These are phyloP conservation scores for Anisodus acutangulus DNA, from an alignment of 257 asterid species.

Conservation along the genomic window DNA sequence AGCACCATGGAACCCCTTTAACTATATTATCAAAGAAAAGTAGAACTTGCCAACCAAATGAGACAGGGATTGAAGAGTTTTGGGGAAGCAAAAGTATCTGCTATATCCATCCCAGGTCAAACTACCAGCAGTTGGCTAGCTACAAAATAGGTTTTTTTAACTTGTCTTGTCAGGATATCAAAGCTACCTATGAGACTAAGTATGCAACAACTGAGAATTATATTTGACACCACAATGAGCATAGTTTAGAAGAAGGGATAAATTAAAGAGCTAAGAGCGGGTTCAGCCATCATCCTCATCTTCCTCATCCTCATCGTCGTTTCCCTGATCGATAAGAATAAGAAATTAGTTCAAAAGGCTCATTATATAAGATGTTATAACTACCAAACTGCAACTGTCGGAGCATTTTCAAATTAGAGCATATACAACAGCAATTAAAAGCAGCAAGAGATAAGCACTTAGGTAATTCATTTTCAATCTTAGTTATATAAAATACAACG, in stretches of 20 bases:
- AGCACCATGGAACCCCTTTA: not conserved
- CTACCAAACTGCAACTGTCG: not conserved
- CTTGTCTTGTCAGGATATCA: not conserved
- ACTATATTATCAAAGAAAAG: not conserved
- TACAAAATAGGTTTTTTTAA: not conserved
- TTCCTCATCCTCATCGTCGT: slow-evolving; percentile 34
- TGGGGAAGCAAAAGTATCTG: not conserved
- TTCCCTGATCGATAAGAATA: slow-evolving; percentile 28
- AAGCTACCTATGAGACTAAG: slow-evolving; percentile 2
- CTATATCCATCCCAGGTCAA: slow-evolving; percentile 19
- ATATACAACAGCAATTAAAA: not conserved
- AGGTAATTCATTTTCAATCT: not conserved
- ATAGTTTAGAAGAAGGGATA: slow-evolving; percentile 17
- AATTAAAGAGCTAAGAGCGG: not conserved
- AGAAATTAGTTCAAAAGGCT: not conserved
- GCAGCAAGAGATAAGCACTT: not conserved
- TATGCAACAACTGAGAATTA: not conserved
- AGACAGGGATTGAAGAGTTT: not conserved
- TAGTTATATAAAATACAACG: not conserved
- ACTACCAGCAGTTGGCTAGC: slow-evolving; percentile 8
- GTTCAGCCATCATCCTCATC: slow-evolving; percentile 35
- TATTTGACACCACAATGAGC: not conserved
- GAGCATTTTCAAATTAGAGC: not conserved
- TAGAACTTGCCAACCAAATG: not conserved
- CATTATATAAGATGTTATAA: slow-evolving; percentile 34